Evolutionary conservation across 2,329 filamentous ascomycete species (phyloP).

Genomic region (Penicillium sp.): DNA sequence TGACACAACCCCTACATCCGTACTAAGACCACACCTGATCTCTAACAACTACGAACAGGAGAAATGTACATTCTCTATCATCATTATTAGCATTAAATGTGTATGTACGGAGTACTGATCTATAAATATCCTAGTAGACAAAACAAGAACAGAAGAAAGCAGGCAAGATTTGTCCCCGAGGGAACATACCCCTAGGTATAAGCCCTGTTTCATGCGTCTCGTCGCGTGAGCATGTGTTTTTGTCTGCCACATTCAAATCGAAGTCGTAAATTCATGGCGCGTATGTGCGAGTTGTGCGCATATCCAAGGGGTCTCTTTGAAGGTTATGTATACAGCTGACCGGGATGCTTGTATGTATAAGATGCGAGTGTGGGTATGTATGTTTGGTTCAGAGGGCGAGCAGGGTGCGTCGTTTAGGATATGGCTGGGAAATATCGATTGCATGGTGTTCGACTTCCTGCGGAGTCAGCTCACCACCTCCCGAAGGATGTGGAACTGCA

Average conservation of each 20-base stretch:
- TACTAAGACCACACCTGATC: background rate
- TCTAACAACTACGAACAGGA: background rate
- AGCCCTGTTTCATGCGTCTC: background rate
- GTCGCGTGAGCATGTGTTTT: background rate
- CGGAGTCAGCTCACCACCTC: background rate
- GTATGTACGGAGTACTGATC: constrained; percentile 18
- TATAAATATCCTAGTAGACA: constrained; percentile 11
- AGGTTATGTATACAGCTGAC: background rate
- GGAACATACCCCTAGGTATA: background rate
- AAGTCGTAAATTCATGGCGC: constrained; percentile 15
- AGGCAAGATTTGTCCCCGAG: background rate
- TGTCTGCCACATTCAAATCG: constrained; percentile 3
- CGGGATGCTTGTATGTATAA: background rate
- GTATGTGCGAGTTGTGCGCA: background rate
- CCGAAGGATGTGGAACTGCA: background rate
- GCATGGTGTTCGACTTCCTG: background rate
- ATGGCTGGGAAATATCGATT: no score
- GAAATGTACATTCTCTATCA: constrained; percentile 15
- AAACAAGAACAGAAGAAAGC: constrained; percentile 1
- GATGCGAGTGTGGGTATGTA: constrained; percentile 4
- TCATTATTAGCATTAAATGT: constrained; percentile 25
- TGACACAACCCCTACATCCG: background rate
- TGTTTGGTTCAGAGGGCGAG: background rate
- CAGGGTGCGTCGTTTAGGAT: background rate
- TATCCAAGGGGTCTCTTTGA: background rate